Evolutionary conservation across 495 filamentous ascomycete genomes (phyloP), one percentile per base, ranked within the genome.

Genomic region (Neurospora sp.): DNA sequence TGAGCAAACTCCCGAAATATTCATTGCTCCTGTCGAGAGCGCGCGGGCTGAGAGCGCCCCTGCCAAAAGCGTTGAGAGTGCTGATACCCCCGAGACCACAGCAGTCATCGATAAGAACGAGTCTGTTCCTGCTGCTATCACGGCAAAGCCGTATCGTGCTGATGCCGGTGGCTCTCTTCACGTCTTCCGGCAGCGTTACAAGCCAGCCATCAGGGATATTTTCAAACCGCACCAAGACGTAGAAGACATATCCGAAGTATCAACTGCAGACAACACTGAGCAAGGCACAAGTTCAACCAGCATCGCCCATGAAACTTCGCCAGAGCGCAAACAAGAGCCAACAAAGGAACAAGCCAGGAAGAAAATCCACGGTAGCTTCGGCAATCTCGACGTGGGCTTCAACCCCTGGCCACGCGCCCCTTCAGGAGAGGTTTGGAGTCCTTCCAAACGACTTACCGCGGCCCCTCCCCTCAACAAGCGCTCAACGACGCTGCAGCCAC

Each of bases 381-480:
- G n/a, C 17, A 70, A 70, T 17, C 38, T 73, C 22, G 38, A 70
- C 22, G 41, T 20, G n/a, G 31, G 69, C 8, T 73, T 73, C 40
- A 70, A 73, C 48, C 72, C 72, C 31, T 73, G 72, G 72, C 72
- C 72, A 31, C 72, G 72, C 12, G 38, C 14, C 16, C 27, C 71
- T 2, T 42, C 71, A 17, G 53, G 53, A 8, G 53, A 65, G 31
- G 53, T 65, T 7, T 65, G 53, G 53, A 65, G 53, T 17, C 53
- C 53, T 16, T 35, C 53, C 53, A 65, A 65, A 65, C 53, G 27
- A 14, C 27, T 27, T 65, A 16, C 14, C 14, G 14, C 17, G 12
- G 22, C 1, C 6, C 7, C 22, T 27, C 35, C 22, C 27, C 17
- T 27, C 6, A 65, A 16, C 27, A 65, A 65, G 22, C 53, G 53